Base-by-base conservation (phyloP, 2,329 filamentous ascomycete genomes). In the Fusarium nanum region DNA sequence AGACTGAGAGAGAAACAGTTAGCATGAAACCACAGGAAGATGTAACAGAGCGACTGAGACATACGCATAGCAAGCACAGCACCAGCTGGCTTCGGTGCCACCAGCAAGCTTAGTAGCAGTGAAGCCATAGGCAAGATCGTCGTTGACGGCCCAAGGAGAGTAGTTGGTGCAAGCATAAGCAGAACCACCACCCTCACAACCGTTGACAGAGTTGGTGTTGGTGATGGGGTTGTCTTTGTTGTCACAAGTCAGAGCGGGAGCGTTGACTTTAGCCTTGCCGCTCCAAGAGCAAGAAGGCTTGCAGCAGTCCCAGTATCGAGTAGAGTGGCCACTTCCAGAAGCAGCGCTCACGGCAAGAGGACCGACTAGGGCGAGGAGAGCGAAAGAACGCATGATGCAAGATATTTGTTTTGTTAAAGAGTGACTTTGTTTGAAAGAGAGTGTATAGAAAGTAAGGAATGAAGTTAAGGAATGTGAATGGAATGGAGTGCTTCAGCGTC, bases 271-370 rank as follows among this genome's bases (percentile, higher is more conserved):
- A 16, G 85, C 87, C 77, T 91, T 91, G 56, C 78, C 83, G 14
- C 82, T 76, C 89, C 89, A 88, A 6, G 83, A 83, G 77, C 89
- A 92, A 22, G 88, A 90, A 25, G 89, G 86, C 82, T 93, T 92
- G 82, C 90, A 92, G 82, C 90, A 92, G 77, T 92, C 90, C 86
- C 87, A 87, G 76, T 86, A 87, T 63, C 85, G 75, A 32, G 69
- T 75, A 27, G 74, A 76, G 23, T 68, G 65, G 20, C 76, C 76
- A 30, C 62, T 71, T 58, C 75, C 75, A 56, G 75, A 77, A 64
- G 75, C 68, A 58, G 74, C 75, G 49, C 58, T 67, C 56, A 75
- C 68, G 46, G 64, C 67, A 54, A 75, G 63, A 46, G 73, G 68
- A 60, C 67, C 67, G 30, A 53, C 65, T 63, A 75, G 56, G 64